phyloP scores from a whole-genome alignment of 1,284 basidiomycete species.

The Pseudozyma pruni region DNA sequence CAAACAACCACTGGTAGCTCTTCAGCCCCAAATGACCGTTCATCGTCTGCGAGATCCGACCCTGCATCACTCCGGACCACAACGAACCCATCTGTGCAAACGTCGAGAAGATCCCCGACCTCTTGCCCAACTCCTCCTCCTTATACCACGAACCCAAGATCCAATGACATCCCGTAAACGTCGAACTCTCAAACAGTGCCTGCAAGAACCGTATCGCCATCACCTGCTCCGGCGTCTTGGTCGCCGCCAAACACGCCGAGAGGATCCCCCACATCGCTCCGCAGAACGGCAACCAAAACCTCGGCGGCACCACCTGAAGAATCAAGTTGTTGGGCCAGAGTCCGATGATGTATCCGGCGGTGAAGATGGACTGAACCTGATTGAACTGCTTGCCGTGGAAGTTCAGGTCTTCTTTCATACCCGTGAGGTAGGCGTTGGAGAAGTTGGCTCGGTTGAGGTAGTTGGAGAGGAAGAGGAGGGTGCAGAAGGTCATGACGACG shows the following conservation, averaged over 20 bases:
- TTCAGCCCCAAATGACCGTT: conserved; percentile 74
- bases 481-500: conserved; percentile 54
- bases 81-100: conserved; percentile 73
- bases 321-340: conserved; percentile 63
- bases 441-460: conserved; percentile 56
- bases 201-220: conserved; percentile 80
- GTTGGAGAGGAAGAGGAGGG: conserved; percentile 42
- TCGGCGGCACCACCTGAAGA: conserved; percentile 59
- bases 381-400: conserved; percentile 80
- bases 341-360: conserved; percentile 63
- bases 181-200: conserved; percentile 77
- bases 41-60: conserved; percentile 74
- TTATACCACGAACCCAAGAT: conserved; percentile 81
- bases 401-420: conserved; percentile 81
- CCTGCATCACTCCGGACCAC: conserved; percentile 79
- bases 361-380: conserved; percentile 70
- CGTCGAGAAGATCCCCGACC: conserved; percentile 78
- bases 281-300: conserved; percentile 52
- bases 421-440: conserved; percentile 74
- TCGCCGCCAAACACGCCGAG: conserved; percentile 36
- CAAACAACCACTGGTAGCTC: conserved; percentile 80
- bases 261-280: conserved; percentile 59
- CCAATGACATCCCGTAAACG: conserved; percentile 71
- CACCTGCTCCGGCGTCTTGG: conserved; percentile 70
- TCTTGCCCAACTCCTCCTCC: conserved; percentile 76